Evolutionary conservation across 1,284 basidiomycete genomes (phyloP).

Genomic region (Cryptococcus maquisensis): DNA sequence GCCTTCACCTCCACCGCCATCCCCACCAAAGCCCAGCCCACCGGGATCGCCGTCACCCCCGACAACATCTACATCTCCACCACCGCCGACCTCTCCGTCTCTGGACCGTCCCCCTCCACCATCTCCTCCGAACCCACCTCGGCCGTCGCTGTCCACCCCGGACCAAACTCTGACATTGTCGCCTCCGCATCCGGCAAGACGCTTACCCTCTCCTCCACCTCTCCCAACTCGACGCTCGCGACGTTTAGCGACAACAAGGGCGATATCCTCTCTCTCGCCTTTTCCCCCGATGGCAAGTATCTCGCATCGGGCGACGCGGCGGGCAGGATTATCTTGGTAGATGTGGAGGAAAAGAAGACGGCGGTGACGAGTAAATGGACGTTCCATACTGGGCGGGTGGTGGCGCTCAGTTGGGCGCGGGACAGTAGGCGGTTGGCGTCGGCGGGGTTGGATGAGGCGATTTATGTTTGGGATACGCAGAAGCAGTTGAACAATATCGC

Average conservation of each 20-base stretch:
- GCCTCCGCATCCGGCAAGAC: conserved; percentile 53
- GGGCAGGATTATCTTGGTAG: conserved; percentile 50
- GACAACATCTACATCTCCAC: conserved; percentile 68
- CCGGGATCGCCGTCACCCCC: conserved; percentile 60
- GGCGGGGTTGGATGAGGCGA: conserved; percentile 83
- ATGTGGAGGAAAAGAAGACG: conserved; percentile 62
- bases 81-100: conserved; percentile 58
- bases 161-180: conserved; percentile 30
- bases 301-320: conserved; percentile 72
- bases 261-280: conserved; percentile 69
- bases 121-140: conserved; percentile 17
- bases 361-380: conserved; percentile 75
- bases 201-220: conserved; percentile 55
- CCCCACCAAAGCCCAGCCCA: conserved; percentile 64
- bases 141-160: conserved; percentile 36
- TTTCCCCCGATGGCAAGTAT: conserved; percentile 70
- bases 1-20: conserved; percentile 52
- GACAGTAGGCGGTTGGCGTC: conserved; percentile 75
- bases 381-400: conserved; percentile 78
- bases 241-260: conserved; percentile 67
- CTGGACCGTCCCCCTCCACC: conserved; percentile 18
- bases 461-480: conserved; percentile 81
- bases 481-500: conserved; percentile 73
- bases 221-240: conserved; percentile 18
- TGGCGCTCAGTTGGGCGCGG: conserved; percentile 71